Base-by-base conservation (phyloP, 495 filamentous ascomycete genomes). In the Xylaria grammica region DNA sequence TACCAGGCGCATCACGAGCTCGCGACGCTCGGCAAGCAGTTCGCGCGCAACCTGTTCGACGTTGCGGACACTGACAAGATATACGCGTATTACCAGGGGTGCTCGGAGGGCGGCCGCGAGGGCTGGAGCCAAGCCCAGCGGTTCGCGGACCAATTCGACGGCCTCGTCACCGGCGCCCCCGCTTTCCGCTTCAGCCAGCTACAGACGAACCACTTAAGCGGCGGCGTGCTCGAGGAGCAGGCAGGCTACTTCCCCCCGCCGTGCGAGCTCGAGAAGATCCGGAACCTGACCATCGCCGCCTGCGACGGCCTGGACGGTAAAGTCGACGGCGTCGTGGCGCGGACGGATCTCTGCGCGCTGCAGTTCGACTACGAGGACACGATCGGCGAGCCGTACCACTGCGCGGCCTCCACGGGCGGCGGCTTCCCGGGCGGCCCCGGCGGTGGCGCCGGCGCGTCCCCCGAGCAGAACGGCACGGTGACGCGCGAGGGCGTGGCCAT, bases 331-430 rank as follows among this genome's bases (percentile, higher is more conserved):
- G 60, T 74, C 27, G 58, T 72, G 7, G 54, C 69, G 7, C 46
- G 70, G 30, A 29, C 61, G 1, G 73, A 75, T 24, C 45, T 58
- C 4, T 69, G 71, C 46, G 45, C 27, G n/a, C 64, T 72, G 19
- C 24, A 65, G 15, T 58, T 44, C 26, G 26, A 36, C 54, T 67
- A 82, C 50, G 76, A 70, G 50, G 72, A 71, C 22, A 77, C 78
- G 51, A 73, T 85, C 44, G 83, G 84, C 38, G 67, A 77, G 46
- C 54, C 77, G 9, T 87, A 86, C 69, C 75, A 76, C 71, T 87
- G 83, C 49, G 74, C 82, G 10, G 82, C 79, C 1, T 71, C 63
- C 10, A 55, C 36, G 7, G n/a, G 20, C 40, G 55, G 60, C 20
- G 56, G 65, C 9, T 29, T 57, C 26, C 55, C 63, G 4, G 64